Evolutionary conservation across 2,329 filamentous ascomycete genomes (phyloP), one percentile per base, ranked within the genome.

Genomic region (Dactylellina haptotyla): DNA sequence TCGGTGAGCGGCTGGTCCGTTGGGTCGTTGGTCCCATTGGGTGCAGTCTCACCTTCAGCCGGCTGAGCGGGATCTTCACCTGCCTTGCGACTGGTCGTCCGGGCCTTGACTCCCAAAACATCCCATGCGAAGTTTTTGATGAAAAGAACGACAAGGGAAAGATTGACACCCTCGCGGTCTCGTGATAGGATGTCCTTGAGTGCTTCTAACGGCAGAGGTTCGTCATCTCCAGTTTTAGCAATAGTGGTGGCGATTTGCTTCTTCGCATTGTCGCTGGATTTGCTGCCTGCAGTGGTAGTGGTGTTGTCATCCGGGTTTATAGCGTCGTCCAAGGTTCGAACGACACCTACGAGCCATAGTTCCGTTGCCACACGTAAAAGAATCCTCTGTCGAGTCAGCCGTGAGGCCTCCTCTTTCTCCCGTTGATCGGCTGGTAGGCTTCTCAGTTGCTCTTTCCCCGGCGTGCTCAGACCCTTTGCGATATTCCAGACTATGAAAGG

Each of bases 71-170:
- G 87, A 2, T 88, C 88, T 5, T 84, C 85, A 14, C 53, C 63
- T 1, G 14, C 10, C 25, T 63, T 63, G 16, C 93, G 88, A n/a
- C 90, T 88, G 74, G 96, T 92, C 5, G 88, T 85, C 46, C 87
- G 87, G 10, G 87, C 83, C 78, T 89, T 93, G 25, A 93, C 87
- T 1, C 95, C 95, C 12, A 99, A 83, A 34, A 98, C 87, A 82
- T 99, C 96, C 93, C 94, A 99, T 75, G 90, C 90, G 78, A 98
- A 99, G 16, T 91, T 89, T 82, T 97, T 99, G 76, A 97, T 93
- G 79, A 99, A 99, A 12, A 96, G 86, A 57, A 98, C 95, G 4
- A 97, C 90, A 48, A 99, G 84, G 0, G 95, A 93, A 45, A 99
- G 83, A 79, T 98, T 99, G 63, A 88, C 84, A 79, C 98, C 95